These are phyloP conservation scores for Claviceps maximensis DNA, from an alignment of 2,329 filamentous ascomycete species.

Conservation along the genomic window DNA sequence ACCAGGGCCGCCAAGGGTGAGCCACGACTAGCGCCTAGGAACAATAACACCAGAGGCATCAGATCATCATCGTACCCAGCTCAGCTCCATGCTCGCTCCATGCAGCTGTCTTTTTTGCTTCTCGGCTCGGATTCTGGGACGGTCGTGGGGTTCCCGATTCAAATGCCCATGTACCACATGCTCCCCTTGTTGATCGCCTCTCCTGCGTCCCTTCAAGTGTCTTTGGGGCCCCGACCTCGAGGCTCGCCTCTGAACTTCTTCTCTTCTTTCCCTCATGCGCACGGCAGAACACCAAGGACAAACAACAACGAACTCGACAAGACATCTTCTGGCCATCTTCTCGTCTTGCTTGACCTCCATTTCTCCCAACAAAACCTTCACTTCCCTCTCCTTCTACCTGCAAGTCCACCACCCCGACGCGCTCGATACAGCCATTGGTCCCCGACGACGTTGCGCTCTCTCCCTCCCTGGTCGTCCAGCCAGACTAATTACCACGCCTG, in stretches of 20 bases:
- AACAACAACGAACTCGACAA: not conserved
- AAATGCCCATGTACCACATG: not conserved
- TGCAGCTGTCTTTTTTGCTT: not conserved
- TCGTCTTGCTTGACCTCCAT: not conserved
- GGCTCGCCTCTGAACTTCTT: not conserved
- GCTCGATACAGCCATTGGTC: not conserved
- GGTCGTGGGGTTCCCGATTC: not conserved
- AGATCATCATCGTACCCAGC: not conserved
- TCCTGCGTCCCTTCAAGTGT: not conserved
- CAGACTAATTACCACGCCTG: constrained; percentile 1
- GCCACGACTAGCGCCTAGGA: not conserved
- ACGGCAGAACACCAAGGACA: not conserved
- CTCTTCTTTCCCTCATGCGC: not conserved
- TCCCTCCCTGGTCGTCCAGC: not conserved
- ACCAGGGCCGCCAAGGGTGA: not conserved
- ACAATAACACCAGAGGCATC: not conserved
- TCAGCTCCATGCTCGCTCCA: not conserved
- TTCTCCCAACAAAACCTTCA: not conserved
- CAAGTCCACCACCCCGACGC: not conserved
- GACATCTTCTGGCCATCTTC: not conserved
- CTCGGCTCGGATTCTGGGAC: not conserved
- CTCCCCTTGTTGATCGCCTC: not conserved
- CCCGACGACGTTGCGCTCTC: constrained; percentile 1
- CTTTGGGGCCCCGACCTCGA: not conserved
- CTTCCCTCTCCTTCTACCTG: not conserved